A percentile compares a stretch with the other conserved stretches of the same genome.
Evolutionary conservation across 2,329 filamentous ascomycete species (phyloP).

Genomic region (Fusarium sp.): DNA sequence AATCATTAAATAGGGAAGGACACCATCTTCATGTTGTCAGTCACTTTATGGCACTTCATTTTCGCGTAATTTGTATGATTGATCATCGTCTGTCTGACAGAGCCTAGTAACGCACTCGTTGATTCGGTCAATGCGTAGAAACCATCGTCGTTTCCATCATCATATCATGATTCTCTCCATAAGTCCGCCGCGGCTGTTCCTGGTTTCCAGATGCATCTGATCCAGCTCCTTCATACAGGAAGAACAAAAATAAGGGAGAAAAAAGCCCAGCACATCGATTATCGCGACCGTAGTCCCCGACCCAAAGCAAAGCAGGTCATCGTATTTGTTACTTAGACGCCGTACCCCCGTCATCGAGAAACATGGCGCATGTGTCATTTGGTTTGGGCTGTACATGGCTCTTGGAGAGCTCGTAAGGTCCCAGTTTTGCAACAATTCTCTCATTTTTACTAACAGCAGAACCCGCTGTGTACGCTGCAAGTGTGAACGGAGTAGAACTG

Average conservation of each 20-base stretch:
- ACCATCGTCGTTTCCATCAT: slow-evolving; percentile 29
- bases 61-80: slow-evolving; percentile 38
- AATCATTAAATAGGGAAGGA: background rate
- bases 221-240: slow-evolving; percentile 43
- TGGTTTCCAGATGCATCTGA: slow-evolving; percentile 35
- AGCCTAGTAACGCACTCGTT: slow-evolving; percentile 31
- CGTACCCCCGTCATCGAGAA: slow-evolving; percentile 21
- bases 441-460: slow-evolving; percentile 19
- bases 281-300: slow-evolving; percentile 27
- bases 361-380: slow-evolving; percentile 9
- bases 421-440: background rate
- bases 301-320: slow-evolving; percentile 21
- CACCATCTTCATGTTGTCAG: background rate
- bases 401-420: slow-evolving; percentile 3
- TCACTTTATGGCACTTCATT: background rate
- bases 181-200: slow-evolving; percentile 19
- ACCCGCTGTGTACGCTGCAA: slow-evolving; percentile 22
- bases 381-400: slow-evolving; percentile 14
- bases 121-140: slow-evolving; percentile 30
- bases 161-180: slow-evolving; percentile 21
- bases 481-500: slow-evolving; percentile 18
- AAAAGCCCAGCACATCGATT: slow-evolving; percentile 30
- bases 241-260: slow-evolving; percentile 24
- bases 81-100: slow-evolving; percentile 31
- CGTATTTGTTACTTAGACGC: slow-evolving; percentile 31